Conservation (phyloP, 2,329 filamentous ascomycete species). For the Dothidotthia symphoricarpi region DNA sequence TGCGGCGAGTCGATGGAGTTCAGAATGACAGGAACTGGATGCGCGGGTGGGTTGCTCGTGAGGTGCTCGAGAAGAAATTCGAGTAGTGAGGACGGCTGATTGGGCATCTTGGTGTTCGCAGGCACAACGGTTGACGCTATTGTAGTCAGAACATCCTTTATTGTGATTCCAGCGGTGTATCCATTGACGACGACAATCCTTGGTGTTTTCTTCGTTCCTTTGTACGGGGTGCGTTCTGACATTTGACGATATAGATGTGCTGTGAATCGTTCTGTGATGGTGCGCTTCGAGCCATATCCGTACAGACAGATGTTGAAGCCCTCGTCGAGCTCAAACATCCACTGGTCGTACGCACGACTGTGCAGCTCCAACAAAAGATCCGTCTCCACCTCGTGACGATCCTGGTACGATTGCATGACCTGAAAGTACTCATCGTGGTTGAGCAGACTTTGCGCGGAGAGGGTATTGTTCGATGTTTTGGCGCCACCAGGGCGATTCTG, state of each 20-base stretch:
- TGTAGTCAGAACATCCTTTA: conserved; percentile 68
- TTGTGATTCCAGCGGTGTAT: conserved; percentile 65
- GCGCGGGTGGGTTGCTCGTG: conserved; percentile 40
- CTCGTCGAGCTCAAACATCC: conserved; percentile 84
- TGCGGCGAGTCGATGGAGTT: conserved; percentile 83
- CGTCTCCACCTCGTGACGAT: conserved; percentile 69
- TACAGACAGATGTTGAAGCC: conserved; percentile 87
- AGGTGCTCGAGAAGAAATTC: conserved; percentile 65
- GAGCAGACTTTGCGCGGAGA: conserved; percentile 71
- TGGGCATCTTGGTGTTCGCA: conserved; percentile 54
- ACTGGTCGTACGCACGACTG: conserved; percentile 80
- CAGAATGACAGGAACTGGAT: conserved; percentile 65
- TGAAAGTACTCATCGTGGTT: conserved; percentile 91
- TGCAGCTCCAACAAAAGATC: conserved; percentile 73
- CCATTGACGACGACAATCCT: conserved; percentile 85
- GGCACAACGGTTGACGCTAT: conserved; percentile 63
- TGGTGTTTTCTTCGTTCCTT: conserved; percentile 42
- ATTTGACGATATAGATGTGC: conserved; percentile 61
- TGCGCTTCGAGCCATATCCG: conserved; percentile 86
- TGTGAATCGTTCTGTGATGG: conserved; percentile 72
- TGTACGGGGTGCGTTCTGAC: conserved; percentile 24
- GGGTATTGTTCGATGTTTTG: conserved; percentile 83
- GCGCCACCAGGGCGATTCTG: conserved; percentile 79
- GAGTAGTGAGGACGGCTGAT: conserved; percentile 67
- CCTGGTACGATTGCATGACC: conserved; percentile 60